Conservation (phyloP, 2,329 filamentous ascomycete species). For the Fusarium sp. region DNA sequence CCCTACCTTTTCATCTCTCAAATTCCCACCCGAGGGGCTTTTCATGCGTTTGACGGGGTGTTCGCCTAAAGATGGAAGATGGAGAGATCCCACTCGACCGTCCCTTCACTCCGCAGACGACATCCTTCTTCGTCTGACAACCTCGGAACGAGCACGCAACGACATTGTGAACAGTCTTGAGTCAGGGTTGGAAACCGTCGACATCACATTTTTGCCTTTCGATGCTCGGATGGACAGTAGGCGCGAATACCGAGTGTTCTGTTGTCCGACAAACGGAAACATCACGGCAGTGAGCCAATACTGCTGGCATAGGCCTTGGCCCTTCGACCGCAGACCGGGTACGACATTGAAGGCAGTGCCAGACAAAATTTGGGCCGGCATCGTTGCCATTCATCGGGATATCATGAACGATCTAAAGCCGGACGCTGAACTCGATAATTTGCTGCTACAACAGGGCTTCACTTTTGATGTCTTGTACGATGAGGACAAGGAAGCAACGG, state of each 20-base stretch:
- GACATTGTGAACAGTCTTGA: constrained; percentile 45
- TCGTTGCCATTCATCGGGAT: constrained; percentile 8
- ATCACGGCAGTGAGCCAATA: constrained; percentile 54
- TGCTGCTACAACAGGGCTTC: constrained; percentile 51
- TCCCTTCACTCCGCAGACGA: constrained; percentile 46
- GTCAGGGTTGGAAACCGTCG: constrained; percentile 28
- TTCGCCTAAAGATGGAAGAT: constrained; percentile 53
- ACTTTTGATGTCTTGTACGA: constrained; percentile 55
- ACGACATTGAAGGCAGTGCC: constrained; percentile 28
- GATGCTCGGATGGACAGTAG: constrained; percentile 49
- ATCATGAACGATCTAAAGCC: constrained; percentile 11
- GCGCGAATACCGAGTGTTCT: constrained; percentile 56
- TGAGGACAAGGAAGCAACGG: constrained; percentile 30
- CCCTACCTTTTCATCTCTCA: constrained; percentile 37
- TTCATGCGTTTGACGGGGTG: constrained; percentile 54
- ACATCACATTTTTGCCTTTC: constrained; percentile 53
- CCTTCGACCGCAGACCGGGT: constrained; percentile 28
- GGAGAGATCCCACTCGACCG: constrained; percentile 31
- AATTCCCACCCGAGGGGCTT: constrained; percentile 49
- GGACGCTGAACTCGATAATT: constrained; percentile 34
- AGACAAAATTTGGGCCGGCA: constrained; percentile 15
- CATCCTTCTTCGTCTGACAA: constrained; percentile 50
- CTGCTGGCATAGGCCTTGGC: constrained; percentile 51
- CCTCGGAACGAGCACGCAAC: constrained; percentile 49
- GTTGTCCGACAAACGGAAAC: constrained; percentile 44